Percentiles rank a stretch among this genome's conserved stretches.
Evolutionary conservation across 2,329 filamentous ascomycete species (phyloP).

Genomic region (Apiospora arundinis): DNA sequence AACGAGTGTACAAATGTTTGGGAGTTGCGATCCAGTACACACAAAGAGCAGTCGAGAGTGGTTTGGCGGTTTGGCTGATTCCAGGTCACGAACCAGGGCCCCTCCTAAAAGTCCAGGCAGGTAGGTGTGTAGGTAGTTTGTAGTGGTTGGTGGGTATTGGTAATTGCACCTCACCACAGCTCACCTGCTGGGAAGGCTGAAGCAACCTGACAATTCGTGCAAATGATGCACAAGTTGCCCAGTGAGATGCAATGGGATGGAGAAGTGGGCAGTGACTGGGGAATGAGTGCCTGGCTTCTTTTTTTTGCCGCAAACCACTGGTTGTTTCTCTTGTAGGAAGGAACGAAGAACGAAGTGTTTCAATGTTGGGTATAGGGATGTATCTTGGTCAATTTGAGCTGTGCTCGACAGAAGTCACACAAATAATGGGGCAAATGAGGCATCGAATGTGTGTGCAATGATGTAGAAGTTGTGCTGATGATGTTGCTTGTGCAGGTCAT

Average conservation of each 20-base stretch:
- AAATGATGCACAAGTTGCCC: neutral
- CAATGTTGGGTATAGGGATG: neutral
- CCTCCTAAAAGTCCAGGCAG: conserved; percentile 10
- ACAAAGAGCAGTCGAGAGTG: conserved; percentile 3
- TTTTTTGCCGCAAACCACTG: neutral
- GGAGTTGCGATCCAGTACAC: conserved; percentile 4
- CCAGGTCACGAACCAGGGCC: conserved; percentile 1
- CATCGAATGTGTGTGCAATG: conserved; percentile 3
- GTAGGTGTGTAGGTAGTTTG: neutral
- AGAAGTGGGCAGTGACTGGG: conserved; percentile 9
- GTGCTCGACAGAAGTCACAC: neutral
- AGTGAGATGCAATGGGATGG: neutral
- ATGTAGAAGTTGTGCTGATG: conserved; percentile 3
- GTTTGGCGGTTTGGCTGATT: conserved; percentile 6
- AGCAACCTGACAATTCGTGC: neutral
- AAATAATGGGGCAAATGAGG: neutral
- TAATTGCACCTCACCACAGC: conserved; percentile 2
- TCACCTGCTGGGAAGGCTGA: conserved; percentile 5
- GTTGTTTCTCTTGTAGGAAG: neutral
- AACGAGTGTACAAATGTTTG: neutral
- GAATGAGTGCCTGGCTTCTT: conserved; percentile 3
- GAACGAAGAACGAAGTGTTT: neutral
- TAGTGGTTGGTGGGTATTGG: neutral
- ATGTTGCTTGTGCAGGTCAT: conserved; percentile 6
- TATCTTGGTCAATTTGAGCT: neutral